Base-by-base conservation (phyloP, 208 protist genomes). In the Trypanosoma conorhini region DNA sequence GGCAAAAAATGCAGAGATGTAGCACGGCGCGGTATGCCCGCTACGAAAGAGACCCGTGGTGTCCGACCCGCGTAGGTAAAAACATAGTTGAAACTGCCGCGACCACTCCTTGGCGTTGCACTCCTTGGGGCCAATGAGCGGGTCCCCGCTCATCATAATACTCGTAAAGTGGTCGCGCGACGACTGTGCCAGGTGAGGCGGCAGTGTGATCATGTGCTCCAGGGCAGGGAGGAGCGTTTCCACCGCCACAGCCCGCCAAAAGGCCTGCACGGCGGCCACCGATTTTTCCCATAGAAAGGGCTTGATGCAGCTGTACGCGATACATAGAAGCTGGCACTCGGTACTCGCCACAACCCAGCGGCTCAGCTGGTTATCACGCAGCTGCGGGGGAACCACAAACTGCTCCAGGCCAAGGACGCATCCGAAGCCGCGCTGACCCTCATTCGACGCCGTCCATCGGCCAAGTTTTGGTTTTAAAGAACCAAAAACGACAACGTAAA, bases 231-330 rank as follows among this genome's bases (percentile, higher is more conserved):
- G 46, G 55, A 93, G 65, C 44, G 87, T 86, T 77, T 90, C 88
- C 19, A 73, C 73, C n/a, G 88, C 88, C 1, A 85, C 85, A 21
- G 85, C 85, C 5, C 88, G 82, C 85, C 88, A 93, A 62, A 93
- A 79, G 24, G 88, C 88, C 76, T 87, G 81, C 10, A 93, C 88
- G 9, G 83, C 72, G 30, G 80, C 80, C 46, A 93, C 74, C 30
- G 88, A 93, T 3, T 84, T 86, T 76, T 93, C 85, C 56, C 75
- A 82, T 60, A 93, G 54, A 67, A 93, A 91, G 8, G 88, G 88
- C 48, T 85, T 81, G 48, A 93, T 84, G 71, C 72, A 88, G 48
- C 88, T 80, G 71, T 87, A 93, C 15, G 85, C 86, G 61, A 93
- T 88, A 75, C 89, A 66, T 50, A 93, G 74, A 74, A 79, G 65